Evolutionary conservation across 257 asterid genomes (phyloP).

Genomic region (Orobanche coerulescens): DNA sequence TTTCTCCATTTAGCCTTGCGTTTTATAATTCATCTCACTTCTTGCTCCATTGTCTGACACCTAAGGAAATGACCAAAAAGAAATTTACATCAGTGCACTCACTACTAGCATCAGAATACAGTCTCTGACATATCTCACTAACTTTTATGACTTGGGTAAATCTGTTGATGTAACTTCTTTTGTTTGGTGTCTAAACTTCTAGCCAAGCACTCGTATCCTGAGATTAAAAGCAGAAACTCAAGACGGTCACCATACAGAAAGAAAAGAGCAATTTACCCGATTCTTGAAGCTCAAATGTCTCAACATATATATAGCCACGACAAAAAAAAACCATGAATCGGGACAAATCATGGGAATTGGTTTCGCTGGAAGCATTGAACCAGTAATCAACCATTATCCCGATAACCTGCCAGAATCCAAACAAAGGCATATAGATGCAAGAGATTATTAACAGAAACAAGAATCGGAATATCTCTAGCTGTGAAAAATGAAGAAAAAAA

Average conservation of each 20-base stretch:
- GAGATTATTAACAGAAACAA: too few species aligned
- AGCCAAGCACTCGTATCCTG: too few species aligned
- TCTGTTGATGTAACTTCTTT: neutral
- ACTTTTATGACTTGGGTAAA: neutral
- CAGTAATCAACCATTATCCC: neutral
- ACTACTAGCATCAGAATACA: neutral
- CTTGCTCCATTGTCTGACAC: neutral
- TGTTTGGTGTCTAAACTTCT: neutral
- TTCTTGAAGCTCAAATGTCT: constrained; percentile 5
- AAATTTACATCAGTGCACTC: neutral
- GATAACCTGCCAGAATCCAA: constrained; percentile 19
- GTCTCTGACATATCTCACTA: neutral
- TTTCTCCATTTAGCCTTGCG: neutral
- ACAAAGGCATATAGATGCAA: neutral
- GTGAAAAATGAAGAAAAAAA: neutral
- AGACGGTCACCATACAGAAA: neutral
- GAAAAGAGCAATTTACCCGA: constrained; percentile 11
- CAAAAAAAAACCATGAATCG: neutral
- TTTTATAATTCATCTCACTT: neutral
- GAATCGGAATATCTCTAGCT: neutral
- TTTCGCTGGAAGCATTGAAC: neutral
- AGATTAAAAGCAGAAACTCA: neutral
- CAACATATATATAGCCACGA: too few species aligned
- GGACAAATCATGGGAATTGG: neutral
- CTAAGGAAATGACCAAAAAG: neutral